Evolutionary conservation across 192 early-diverging fungal species (phyloP), one percentile per base, ranked within the genome.

Genomic region (Umbelopsis isabellina): DNA sequence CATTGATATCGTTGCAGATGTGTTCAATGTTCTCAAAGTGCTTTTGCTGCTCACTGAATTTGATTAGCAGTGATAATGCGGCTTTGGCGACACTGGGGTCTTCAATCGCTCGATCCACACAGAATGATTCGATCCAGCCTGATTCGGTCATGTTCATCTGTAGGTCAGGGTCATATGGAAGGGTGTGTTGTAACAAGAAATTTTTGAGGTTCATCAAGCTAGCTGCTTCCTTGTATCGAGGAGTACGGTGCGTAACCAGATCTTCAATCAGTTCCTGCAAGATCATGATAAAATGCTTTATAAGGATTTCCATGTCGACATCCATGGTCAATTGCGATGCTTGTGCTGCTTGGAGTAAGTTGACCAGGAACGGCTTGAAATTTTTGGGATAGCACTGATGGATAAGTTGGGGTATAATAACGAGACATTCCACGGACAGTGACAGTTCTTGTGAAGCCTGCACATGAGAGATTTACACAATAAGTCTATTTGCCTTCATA

Each of bases 201-300:
- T 70, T 65, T 50, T 84, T 80, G 44, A 78, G 73, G 30, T 79
- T 65, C 20, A 84, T 35, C 15, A 83, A 35, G 6, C 75, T 70
- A 9, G 73, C 71, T n/a, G 84, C 81, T 45, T 87, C 86, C 30
- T 78, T 79, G 68, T 83, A 78, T 0, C 78, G 66, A 2, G 82
- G 76, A 6, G 80, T 75, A 13, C 69, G 64, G 47, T 80, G 80
- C 23, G 71, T 61, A 30, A 61, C 25, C 30, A 61, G 25, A 12
- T 61, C 55, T 25, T 61, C 55, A 4, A 61, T 30, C 27, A 61
- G 55, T 61, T 61, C 55, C 27, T 61, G 55, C 37, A 61, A n/a
- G 15, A 61, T 25, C 30, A 61, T 61, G 27, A 61, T 61, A 2
- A 61, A 35, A 13, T 61, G 55, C 8, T 61, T 61, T 0, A 61